These are phyloP conservation scores for Pseudopyrenochaeta lycopersici DNA, from an alignment of 2,329 filamentous ascomycete species.

Conservation along the genomic window DNA sequence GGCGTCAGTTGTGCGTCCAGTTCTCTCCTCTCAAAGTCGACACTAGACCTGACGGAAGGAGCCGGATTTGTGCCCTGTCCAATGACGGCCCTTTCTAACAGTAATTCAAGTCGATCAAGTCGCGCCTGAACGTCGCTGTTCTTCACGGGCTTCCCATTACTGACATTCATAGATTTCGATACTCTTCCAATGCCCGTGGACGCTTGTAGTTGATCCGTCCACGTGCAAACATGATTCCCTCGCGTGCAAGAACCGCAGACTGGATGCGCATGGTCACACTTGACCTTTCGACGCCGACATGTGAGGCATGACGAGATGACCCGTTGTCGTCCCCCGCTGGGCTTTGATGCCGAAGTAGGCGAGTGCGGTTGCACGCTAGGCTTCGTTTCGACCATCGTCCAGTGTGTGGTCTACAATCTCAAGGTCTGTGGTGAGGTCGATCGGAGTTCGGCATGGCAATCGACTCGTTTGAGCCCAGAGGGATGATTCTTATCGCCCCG, in stretches of 20 bases:
- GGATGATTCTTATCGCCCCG: conserved; percentile 13
- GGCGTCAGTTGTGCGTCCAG: conserved; percentile 33
- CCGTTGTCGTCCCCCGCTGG: conserved; percentile 43
- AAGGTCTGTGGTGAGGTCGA: conserved; percentile 20
- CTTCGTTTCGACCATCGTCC: conserved; percentile 38
- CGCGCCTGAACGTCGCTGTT: conserved; percentile 46
- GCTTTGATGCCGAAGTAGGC: conserved; percentile 33
- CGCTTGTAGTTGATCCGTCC: conserved; percentile 39
- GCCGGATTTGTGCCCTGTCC: conserved; percentile 24
- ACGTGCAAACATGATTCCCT: conserved; percentile 49
- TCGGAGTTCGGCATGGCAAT: conserved; percentile 21
- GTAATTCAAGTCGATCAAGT: conserved; percentile 47
- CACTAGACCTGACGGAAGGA: conserved; percentile 24
- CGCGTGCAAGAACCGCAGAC: conserved; percentile 49
- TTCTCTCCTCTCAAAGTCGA: conserved; percentile 31
- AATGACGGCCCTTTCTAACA: conserved; percentile 45
- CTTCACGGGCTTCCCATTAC: conserved; percentile 31
- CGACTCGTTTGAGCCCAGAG: conserved; percentile 10
- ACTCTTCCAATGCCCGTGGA: conserved; percentile 31
- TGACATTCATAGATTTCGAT: conserved; percentile 30
- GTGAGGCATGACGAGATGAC: conserved; percentile 51
- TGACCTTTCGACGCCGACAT: conserved; percentile 49
- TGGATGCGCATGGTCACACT: conserved; percentile 50
- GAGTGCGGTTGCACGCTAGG: conserved; percentile 30
- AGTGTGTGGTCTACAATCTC: conserved; percentile 4